Evolutionary conservation across 164 flowering plant genomes (phyloP), one percentile per base, ranked within the genome.

Genomic region (Dillenia turbinata): DNA sequence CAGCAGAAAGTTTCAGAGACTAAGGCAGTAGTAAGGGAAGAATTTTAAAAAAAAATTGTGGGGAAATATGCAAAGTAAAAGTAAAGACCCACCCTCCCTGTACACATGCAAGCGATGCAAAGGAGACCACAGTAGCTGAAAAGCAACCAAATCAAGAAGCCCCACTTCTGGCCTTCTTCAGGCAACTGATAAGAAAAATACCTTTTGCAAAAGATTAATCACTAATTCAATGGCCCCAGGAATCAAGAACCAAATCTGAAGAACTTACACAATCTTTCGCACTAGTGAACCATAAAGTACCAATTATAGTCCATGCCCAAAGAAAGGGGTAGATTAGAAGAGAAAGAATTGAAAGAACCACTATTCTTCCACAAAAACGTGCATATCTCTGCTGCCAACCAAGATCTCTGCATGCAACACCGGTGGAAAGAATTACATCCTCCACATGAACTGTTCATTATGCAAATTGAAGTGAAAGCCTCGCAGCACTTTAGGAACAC

Each of bases 111-210:
- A 67, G 94, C 90, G 75, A 95, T 79, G 77, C 84, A 84, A 69
- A 83, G 59, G 43, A 95, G 97, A 53, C 92, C 97, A 75, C 96
- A 95, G 69, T 92, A 92, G 79, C 99, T 92, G 77, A 90, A 90
- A 70, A 92, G 84, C 72, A 95, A 68, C 97, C 99, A 92, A 67
- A 95, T 88, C 33, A 95, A 85, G 74, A 95, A 95, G 50, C 97
- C 99, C 96, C 94, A 90, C 67, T 95, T 92, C 70, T 92, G 99
- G 70, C 99, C 99, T 58, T 92, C 94, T 80, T 85, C 91, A 10
- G 97, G 99, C 76, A 95, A 74, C 99, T 95, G 81, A 33, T 69
- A 76, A 64, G 59, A 26, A 68, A 45, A 14, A 33, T 6, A 33
- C 40, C 40, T 33, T 33, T 33, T 33, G 4, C 40, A 33, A 47